These are phyloP conservation scores for Rhinocladiella mackenziei DNA, from an alignment of 2,329 filamentous ascomycete genomes.

Conservation along the genomic window DNA sequence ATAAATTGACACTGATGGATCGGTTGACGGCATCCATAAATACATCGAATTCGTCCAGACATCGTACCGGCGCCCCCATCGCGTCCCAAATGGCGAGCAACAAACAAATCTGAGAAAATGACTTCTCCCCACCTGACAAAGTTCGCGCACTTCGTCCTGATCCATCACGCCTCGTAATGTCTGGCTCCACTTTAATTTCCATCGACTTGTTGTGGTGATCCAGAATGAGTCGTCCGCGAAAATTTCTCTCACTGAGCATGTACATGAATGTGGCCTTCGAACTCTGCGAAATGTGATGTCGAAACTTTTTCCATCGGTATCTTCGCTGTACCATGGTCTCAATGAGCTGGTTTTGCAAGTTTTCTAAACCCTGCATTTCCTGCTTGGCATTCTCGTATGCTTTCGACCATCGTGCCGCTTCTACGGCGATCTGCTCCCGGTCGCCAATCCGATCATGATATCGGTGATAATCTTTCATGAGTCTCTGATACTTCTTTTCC, in stretches of 20 bases:
- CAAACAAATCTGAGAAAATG: conserved; percentile 93
- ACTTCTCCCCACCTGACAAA: conserved; percentile 93
- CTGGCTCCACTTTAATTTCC: conserved; percentile 70
- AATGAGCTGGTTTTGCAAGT: conserved; percentile 48
- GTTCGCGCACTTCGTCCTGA: conserved; percentile 82
- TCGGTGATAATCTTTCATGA: conserved; percentile 57
- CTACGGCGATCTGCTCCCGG: conserved; percentile 60
- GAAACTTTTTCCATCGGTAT: conserved; percentile 74
- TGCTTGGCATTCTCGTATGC: conserved; percentile 37
- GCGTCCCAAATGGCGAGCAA: conserved; percentile 93
- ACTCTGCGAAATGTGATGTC: conserved; percentile 76
- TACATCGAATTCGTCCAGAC: conserved; percentile 96
- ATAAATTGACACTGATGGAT: conserved; percentile 87
- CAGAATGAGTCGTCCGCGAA: conserved; percentile 74
- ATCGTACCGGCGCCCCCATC: conserved; percentile 92
- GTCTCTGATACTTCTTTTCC: conserved; percentile 46
- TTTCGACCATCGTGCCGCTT: conserved; percentile 37
- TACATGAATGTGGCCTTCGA: conserved; percentile 84
- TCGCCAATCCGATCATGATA: conserved; percentile 58
- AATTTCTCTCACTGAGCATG: conserved; percentile 82
- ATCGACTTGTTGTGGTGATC: conserved; percentile 72
- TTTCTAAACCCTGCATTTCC: conserved; percentile 38
- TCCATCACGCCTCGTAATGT: conserved; percentile 64
- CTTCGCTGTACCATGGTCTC: conserved; percentile 65
- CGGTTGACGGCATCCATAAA: conserved; percentile 99